Evolutionary conservation across 345 rosid genomes (phyloP), one percentile per base, ranked within the genome.

Genomic region (Lagerstroemia speciosa): DNA sequence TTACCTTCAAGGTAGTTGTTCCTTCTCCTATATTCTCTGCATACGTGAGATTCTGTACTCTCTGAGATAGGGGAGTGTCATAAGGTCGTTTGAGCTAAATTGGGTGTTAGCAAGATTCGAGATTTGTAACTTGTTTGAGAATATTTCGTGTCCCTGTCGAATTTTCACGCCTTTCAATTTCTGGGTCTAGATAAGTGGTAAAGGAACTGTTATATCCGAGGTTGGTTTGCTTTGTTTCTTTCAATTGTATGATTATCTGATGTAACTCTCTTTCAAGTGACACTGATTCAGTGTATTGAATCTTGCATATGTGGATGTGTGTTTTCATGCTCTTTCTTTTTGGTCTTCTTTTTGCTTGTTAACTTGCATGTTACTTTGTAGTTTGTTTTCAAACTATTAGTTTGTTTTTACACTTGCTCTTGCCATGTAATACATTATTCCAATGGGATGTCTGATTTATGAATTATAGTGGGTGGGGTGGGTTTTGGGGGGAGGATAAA

Each of bases 171-270:
- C 9, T 55, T 26, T 55, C 3, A 2, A 24, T 24, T 55, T 24
- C 22, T 26, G 61, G 61, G 61, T 26, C 8, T 55, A 1, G 11
- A 53, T 24, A 24, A 2, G 31, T 55, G 30, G 31, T 19, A 22
- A 9, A 55, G n/a, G n/a, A 48, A 55, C 24, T 55, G 61, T 24
- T 24, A 11, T 55, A 19, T 8, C 30, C 26, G 61, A 55, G 31
- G 31, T 55, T 30, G 61, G 61, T 55, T 55, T 55, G 61, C 30
- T 55, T 55, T 24, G 31, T 55, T 53, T 53, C 60, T 53, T 53
- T 9, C 14, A 41, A 41, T 41, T 41, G 2, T 41, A 11, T 15
- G 46, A 2, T 41, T 9, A 41, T 41, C 2, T 10, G 14, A n/a
- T n/a, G 0, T 15, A 7, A n/a, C 29, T 55, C 6, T 24, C 15